Conservation (phyloP, 177 flowering plant species). For the Telopea speciosissima region DNA sequence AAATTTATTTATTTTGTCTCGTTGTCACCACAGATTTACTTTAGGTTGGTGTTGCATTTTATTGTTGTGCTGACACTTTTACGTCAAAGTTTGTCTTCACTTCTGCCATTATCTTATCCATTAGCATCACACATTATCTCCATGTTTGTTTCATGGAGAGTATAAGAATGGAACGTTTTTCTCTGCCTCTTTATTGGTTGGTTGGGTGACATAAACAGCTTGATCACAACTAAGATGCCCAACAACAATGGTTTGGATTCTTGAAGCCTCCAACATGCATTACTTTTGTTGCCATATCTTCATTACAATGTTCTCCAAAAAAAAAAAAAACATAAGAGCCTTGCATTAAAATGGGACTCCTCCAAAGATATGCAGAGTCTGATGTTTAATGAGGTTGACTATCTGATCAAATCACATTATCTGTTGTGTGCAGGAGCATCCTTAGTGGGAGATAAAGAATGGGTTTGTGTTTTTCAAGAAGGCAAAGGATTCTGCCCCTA, state of each 20-base stretch:
- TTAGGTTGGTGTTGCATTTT: neutral
- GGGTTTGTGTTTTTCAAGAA: constrained; percentile 67
- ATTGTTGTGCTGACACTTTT: neutral
- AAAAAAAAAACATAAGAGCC: no score
- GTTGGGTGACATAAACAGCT: neutral
- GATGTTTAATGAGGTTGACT: neutral
- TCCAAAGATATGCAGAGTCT: no score
- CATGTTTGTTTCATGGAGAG: neutral
- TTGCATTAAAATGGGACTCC: no score
- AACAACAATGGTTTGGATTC: neutral
- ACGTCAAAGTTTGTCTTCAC: neutral
- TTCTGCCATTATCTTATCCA: neutral
- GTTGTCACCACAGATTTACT: neutral
- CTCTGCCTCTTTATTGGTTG: neutral
- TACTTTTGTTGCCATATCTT: no score
- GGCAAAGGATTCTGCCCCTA: constrained; percentile 75
- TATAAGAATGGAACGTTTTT: neutral
- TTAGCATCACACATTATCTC: neutral
- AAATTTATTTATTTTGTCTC: neutral
- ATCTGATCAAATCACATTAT: neutral
- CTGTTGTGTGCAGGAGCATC: constrained; percentile 73
- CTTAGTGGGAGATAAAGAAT: constrained; percentile 81
- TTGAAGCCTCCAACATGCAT: neutral
- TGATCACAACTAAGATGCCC: neutral
- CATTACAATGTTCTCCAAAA: neutral